Base-by-base conservation (phyloP, 2,329 filamentous ascomycete species). In the Coccinonectria pachysandricola region DNA sequence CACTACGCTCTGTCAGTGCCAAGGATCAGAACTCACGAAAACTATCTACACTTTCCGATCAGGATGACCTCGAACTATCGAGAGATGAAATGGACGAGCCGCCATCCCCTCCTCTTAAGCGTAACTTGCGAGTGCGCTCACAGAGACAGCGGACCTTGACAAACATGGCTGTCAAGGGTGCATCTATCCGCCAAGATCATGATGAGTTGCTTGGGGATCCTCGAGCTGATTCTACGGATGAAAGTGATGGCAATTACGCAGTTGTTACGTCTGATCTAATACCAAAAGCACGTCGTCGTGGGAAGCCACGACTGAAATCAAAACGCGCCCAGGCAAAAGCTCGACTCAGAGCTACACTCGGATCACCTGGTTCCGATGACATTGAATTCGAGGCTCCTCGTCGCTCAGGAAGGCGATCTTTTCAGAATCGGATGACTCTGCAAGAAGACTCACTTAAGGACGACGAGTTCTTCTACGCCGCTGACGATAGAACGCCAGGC, bases 341-440 rank as follows among this genome's bases (percentile, higher is more conserved):
- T n/a, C n/a, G n/a, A n/a, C n/a, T n/a, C n/a, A n/a, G n/a, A n/a
- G n/a, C n/a, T n/a, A n/a, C n/a, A n/a, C n/a, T n/a, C n/a, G n/a
- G 46, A 31, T 49, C 43, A 11, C 42, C 46, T 18, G 54, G 48
- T 23, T 65, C 61, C 4, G 59, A 61, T 8, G n/a, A n/a, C n/a
- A 71, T 73, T 17, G 68, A 71, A 31, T 69, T 72, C 26, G 67
- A 71, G 40, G 43, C 54, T 6, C 53, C 56, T 11, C 61, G 69
- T 17, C 60, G 68, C 19, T 72, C 68, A 1, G 52, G 51, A 1
- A 56, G 70, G 17, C n/a, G n/a, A n/a, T 49, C 63, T 1, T 68
- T 51, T 6, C 61, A 57, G 27, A 56, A 59, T 30, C 54, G 43
- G 2, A 50, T 44, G 13, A 62, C 40, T 31, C 68, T 72, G 59